Evolutionary conservation across 345 rosid genomes (phyloP).

Genomic region (Nasturtium officinale): DNA sequence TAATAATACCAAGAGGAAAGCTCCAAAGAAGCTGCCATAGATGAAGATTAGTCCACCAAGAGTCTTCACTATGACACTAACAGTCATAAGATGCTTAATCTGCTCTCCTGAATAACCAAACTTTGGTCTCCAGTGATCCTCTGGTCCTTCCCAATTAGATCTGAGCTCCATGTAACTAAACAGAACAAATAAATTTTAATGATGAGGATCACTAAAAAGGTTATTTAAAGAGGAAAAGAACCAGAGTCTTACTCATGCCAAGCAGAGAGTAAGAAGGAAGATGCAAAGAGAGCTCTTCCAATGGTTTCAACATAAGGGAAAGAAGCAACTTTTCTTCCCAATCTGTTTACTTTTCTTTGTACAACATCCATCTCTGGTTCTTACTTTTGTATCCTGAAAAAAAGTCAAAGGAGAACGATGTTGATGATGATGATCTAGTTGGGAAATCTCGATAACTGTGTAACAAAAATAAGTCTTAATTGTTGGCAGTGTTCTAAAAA

Average conservation of each 20-base stretch:
- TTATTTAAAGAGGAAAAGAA: not conserved
- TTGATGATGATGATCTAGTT: not conserved
- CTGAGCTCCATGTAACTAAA: constrained; percentile 35
- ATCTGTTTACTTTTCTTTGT: constrained; percentile 37
- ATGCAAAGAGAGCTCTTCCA: constrained; percentile 44
- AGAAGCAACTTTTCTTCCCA: constrained; percentile 39
- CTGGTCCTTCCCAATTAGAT: constrained; percentile 31
- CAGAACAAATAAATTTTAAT: not conserved
- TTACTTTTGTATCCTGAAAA: constrained; percentile 22
- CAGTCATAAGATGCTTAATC: constrained; percentile 34
- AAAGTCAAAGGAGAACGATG: not conserved
- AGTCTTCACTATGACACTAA: constrained; percentile 36
- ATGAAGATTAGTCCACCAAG: constrained; percentile 43
- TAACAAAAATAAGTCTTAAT: constrained; percentile 10
- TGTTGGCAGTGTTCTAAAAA: no score
- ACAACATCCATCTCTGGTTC: constrained; percentile 37
- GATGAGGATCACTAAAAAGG: not conserved
- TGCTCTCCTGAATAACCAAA: constrained; percentile 41
- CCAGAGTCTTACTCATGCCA: constrained; percentile 33
- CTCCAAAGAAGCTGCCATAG: constrained; percentile 45
- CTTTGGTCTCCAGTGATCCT: constrained; percentile 39
- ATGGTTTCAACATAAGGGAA: constrained; percentile 33
- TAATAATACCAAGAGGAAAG: constrained; percentile 42
- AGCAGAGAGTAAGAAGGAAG: constrained; percentile 41
- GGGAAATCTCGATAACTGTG: not conserved